These are phyloP conservation scores for Xylaria multiplex DNA, from an alignment of 2,329 filamentous ascomycete species.

Conservation along the genomic window DNA sequence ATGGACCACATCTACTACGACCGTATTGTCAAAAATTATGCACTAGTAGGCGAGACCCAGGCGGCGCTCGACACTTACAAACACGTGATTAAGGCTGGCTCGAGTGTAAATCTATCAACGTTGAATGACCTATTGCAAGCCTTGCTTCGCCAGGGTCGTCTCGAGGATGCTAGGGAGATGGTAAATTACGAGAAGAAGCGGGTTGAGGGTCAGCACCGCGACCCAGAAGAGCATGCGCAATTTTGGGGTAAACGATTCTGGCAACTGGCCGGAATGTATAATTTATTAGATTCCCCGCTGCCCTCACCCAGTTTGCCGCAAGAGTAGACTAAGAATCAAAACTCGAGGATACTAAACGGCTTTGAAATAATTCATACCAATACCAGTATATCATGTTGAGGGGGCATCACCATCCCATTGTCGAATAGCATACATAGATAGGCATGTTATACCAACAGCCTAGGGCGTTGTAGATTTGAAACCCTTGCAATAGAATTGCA, in stretches of 20 bases:
- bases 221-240: slow-evolving; percentile 17
- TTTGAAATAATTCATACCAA: background rate
- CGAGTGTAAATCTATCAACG: slow-evolving; percentile 55
- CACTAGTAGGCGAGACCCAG: slow-evolving; percentile 60
- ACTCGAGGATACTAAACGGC: background rate
- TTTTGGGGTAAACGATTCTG: slow-evolving; percentile 47
- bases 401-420: slow-evolving; percentile 17
- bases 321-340: background rate
- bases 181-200: slow-evolving; percentile 41
- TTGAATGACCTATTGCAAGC: slow-evolving; percentile 56
- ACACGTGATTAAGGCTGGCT: slow-evolving; percentile 54
- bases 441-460: slow-evolving; percentile 5
- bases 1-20: slow-evolving; percentile 61
- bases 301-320: background rate
- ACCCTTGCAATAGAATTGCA: slow-evolving; percentile 14
- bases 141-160: slow-evolving; percentile 38
- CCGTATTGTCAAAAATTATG: slow-evolving; percentile 70
- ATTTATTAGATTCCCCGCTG: slow-evolving; percentile 38
- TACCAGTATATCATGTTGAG: background rate
- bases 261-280: slow-evolving; percentile 42
- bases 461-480: slow-evolving; percentile 9
- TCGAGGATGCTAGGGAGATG: slow-evolving; percentile 40
- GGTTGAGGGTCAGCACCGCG: slow-evolving; percentile 35
- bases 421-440: slow-evolving; percentile 29
- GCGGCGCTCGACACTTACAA: slow-evolving; percentile 62